Evolutionary conservation across 176 grass and related monocot genomes (phyloP), one percentile per base, ranked within the genome.

Genomic region (Triticum dicoccoides): DNA sequence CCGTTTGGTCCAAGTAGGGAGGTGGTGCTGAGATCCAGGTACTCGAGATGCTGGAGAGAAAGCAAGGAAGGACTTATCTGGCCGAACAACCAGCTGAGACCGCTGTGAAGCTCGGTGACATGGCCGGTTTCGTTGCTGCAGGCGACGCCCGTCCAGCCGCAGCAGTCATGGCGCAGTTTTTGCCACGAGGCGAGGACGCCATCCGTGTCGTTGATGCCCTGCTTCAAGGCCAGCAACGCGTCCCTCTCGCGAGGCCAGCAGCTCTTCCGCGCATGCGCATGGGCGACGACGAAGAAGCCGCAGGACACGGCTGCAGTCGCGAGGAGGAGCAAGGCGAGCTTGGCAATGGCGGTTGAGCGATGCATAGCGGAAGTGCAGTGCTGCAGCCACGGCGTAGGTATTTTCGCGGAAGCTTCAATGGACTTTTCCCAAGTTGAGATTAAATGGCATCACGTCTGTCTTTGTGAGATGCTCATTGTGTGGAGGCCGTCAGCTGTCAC

Each of bases 51-150:
- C 33, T 61, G 34, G 5, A 91, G 69, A 44, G 65, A 76, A 8
- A 88, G 63, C 66, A 91, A 24, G n/a, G 86, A 70, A 47, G 59
- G 21, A 65, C 71, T 71, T 77, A 88, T 88, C 68, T 91, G 20
- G 20, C 86, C 89, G 2, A 18, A 30, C 12, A 91, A 51, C 11
- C 5, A 1, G 5, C 0, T 14, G 27, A 8, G 24, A 33, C 6
- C n/a, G 11, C 90, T 56, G 0, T 7, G 0, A 21, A 93, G 78
- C 38, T 39, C 8, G 21, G 69, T 0, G 18, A 90, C 74, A 69
- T 73, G 67, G 30, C 73, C 73, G 8, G 85, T 90, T 7, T 0
- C 17, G 81, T 85, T 54, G 35, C 70, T 39, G 59, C 92, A 93
- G 0, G 5, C 0, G 72, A 93, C 79, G 61, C 92, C 86, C 3